phyloP scores from a whole-genome alignment of 2,329 filamentous ascomycete species.

The Biscogniauxia marginata region DNA sequence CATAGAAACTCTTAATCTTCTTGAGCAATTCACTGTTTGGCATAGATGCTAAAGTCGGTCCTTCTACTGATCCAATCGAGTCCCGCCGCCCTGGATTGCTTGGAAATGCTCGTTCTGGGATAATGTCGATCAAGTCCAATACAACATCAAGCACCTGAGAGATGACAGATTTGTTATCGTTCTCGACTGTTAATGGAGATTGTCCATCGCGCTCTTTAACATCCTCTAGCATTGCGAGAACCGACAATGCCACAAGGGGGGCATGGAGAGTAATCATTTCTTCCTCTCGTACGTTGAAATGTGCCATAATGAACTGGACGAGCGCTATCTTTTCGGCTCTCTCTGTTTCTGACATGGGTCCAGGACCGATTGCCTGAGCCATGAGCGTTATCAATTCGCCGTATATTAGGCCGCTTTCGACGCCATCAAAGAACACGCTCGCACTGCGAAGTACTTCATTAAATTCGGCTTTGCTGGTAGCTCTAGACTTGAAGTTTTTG shows the following conservation, averaged over 20 bases:
- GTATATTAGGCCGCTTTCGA: constrained; percentile 92
- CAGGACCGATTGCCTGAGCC: constrained; percentile 54
- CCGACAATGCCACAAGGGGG: constrained; percentile 69
- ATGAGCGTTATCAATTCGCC: constrained; percentile 73
- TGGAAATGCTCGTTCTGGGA: constrained; percentile 64
- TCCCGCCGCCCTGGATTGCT: constrained; percentile 22
- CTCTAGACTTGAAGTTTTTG: constrained; percentile 66
- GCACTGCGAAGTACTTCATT: constrained; percentile 88
- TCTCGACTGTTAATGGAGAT: constrained; percentile 6
- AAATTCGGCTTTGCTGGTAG: constrained; percentile 68
- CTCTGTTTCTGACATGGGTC: constrained; percentile 42
- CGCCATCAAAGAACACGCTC: constrained; percentile 94
- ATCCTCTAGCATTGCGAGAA: constrained; percentile 60
- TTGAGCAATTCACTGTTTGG: constrained; percentile 55
- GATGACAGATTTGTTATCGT: constrained; percentile 20
- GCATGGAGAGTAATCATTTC: constrained; percentile 91
- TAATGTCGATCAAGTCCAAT: constrained; percentile 58
- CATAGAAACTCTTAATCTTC: constrained; percentile 65
- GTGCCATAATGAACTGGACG: constrained; percentile 75
- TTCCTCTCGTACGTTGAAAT: constrained; percentile 93
- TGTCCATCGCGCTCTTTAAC: constrained; percentile 37
- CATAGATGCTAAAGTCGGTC: constrained; percentile 30
- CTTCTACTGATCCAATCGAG: constrained; percentile 25
- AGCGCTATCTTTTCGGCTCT: constrained; percentile 66
- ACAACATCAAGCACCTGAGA: constrained; percentile 47